Evolutionary conservation across 2,329 filamentous ascomycete species (phyloP), one percentile per base, ranked within the genome.

Genomic region (Xylaria multiplex): DNA sequence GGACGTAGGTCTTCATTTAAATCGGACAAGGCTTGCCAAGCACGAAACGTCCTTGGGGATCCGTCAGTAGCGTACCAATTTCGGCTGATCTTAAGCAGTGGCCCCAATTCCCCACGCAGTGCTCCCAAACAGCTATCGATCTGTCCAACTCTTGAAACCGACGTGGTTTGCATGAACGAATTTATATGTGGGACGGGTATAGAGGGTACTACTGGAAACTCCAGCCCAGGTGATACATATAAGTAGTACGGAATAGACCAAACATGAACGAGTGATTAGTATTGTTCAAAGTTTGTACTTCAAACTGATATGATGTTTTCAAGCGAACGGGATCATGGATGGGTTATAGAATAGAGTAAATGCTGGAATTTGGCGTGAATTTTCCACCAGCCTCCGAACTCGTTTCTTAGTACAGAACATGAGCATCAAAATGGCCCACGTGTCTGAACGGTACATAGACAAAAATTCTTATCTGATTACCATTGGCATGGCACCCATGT

Each of bases 1-100:
- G 16, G 11, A 46, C 40, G 54, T 30, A 58, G 40, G 24, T 59
- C 55, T 48, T 59, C 62, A 64, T 64, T 64, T 64, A 55, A 64
- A 11, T 45, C 45, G 30, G 42, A 32, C 48, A 22, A 59, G 49
- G 32, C 42, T 32, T 43, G 40, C 54, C 37, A 57, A 58, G 61
- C 30, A 58, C 42, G 9, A 45, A 58, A 58, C 46, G 19, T 40
- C 46, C 4, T 52, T 56, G 45, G 43, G 57, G 57, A 43, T 52
- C 49, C 27, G 24, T 46, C 56, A 46, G 22, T 56, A 27, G 45
- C 13, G 45, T 56, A 49, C 50, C 43, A 59, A 59, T 49, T 55
- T 55, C 43, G 49, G 49, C 9, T 54, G 13, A 37, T 59, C n/a
- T 59, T 30, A 55, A 37, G 40, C 40, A 48, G 35, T 50, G 16